Percentiles rank a stretch among this genome's conserved stretches.
Evolutionary conservation across 2,329 filamentous ascomycete genomes (phyloP).

Genomic region (Diaporthe vexans): DNA sequence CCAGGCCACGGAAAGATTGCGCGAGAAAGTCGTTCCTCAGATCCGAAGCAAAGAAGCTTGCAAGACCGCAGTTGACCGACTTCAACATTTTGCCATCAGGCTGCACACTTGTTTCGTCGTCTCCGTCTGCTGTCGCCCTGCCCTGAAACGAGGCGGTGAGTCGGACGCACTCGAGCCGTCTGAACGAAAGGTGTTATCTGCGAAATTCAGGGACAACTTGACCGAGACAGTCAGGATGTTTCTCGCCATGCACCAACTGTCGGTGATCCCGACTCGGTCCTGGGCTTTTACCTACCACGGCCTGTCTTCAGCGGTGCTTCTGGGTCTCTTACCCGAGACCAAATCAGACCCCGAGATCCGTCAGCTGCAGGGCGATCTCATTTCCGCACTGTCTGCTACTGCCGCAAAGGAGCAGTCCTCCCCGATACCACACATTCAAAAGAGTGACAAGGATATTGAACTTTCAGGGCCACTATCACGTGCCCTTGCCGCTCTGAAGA

Average conservation of each 20-base stretch:
- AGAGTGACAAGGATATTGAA: slow-evolving; percentile 72
- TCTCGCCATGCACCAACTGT: slow-evolving; percentile 77
- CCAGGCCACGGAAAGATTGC: slow-evolving; percentile 66
- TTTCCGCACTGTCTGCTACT: slow-evolving; percentile 73
- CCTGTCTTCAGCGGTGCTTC: slow-evolving; percentile 73
- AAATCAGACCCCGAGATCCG: slow-evolving; percentile 74
- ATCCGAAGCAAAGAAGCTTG: slow-evolving; percentile 73
- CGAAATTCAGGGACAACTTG: slow-evolving; percentile 73
- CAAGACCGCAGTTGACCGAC: slow-evolving; percentile 72
- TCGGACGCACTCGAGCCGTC: slow-evolving; percentile 58
- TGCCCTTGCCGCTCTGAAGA: slow-evolving; percentile 72
- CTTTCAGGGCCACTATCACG: slow-evolving; percentile 73
- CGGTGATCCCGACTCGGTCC: slow-evolving; percentile 75
- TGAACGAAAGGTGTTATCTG: slow-evolving; percentile 69
- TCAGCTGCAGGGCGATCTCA: slow-evolving; percentile 74
- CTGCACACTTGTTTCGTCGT: slow-evolving; percentile 76
- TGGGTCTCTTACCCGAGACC: slow-evolving; percentile 74
- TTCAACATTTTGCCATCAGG: slow-evolving; percentile 75
- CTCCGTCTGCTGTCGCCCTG: slow-evolving; percentile 75
- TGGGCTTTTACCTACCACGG: slow-evolving; percentile 79
- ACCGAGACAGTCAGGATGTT: slow-evolving; percentile 78
- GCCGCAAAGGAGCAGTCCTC: slow-evolving; percentile 73
- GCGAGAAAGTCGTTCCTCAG: slow-evolving; percentile 62
- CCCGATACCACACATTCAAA: slow-evolving; percentile 65
- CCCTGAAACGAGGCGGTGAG: slow-evolving; percentile 67